These are phyloP conservation scores for Ceratobasidium sp. DNA, from an alignment of 1,284 basidiomycete genomes.

Conservation along the genomic window DNA sequence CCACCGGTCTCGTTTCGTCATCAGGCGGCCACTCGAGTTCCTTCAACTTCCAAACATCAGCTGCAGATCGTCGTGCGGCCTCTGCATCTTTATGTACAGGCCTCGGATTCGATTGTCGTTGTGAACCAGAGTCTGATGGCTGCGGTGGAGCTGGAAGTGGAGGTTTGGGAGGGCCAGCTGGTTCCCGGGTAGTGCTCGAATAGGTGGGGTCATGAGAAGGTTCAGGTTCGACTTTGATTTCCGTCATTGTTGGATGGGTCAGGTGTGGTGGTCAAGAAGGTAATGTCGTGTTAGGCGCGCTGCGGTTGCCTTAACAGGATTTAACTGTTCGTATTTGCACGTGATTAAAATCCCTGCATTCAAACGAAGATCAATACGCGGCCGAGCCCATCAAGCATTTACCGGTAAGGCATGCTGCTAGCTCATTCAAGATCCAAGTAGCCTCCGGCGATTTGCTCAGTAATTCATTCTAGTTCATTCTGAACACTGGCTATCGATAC, in stretches of 20 bases:
- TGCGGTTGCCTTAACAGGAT: conserved; percentile 1
- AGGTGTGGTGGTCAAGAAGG: conserved; percentile 29
- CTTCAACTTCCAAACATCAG: conserved; percentile 83
- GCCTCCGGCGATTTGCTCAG: not conserved
- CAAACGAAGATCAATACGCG: not conserved
- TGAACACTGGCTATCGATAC: conserved; percentile 1
- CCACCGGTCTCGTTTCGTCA: conserved; percentile 52
- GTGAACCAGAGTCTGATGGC: conserved; percentile 12
- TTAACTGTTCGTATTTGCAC: conserved; percentile 8
- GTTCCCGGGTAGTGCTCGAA: not conserved
- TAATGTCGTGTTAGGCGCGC: not conserved
- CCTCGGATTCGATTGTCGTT: conserved; percentile 4
- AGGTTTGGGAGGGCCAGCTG: not conserved
- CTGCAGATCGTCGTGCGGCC: conserved; percentile 50
- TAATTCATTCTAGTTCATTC: conserved; percentile 17
- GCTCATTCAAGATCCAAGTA: not conserved
- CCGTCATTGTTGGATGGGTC: conserved; percentile 11
- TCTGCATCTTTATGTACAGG: conserved; percentile 7
- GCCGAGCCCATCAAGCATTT: not conserved
- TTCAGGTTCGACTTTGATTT: conserved; percentile 11
- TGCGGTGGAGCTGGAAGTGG: conserved; percentile 9
- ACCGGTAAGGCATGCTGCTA: no score
- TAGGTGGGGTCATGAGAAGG: not conserved
- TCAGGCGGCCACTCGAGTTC: conserved; percentile 57
- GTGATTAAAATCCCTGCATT: conserved; percentile 4